Evolutionary conservation across 2,329 filamentous ascomycete species (phyloP).

Genomic region (Monilinia fructigena): DNA sequence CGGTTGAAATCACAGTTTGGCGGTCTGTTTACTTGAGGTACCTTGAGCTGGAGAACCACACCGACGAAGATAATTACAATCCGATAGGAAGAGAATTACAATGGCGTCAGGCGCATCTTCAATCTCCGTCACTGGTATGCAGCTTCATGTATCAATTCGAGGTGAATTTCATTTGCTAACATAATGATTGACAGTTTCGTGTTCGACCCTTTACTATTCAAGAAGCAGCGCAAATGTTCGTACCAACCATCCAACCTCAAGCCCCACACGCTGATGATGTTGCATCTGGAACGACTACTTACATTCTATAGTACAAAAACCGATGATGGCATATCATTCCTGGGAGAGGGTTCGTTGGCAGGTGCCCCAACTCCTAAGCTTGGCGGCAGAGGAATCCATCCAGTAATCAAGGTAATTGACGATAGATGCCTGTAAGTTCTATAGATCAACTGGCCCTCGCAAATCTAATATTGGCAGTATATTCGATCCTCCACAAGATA

Average conservation of each 20-base stretch:
- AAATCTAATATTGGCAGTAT: conserved; percentile 56
- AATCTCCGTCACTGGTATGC: conserved; percentile 41
- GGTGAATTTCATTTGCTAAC: conserved; percentile 26
- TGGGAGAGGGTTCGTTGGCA: conserved; percentile 97
- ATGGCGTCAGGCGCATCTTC: conserved; percentile 38
- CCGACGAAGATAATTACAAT: background rate
- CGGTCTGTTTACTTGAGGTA: conserved; percentile 15
- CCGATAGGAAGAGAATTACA: background rate
- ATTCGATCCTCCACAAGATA: conserved; percentile 96
- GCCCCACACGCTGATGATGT: no score
- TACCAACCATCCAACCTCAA: conserved; percentile 7
- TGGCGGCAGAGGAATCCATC: conserved; percentile 79
- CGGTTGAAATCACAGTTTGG: conserved; percentile 3
- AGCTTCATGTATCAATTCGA: background rate
- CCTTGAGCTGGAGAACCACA: background rate
- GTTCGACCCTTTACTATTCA: conserved; percentile 77
- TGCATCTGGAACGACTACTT: conserved; percentile 20
- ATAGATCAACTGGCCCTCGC: background rate
- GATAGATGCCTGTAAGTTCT: conserved; percentile 78
- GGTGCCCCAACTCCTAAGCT: conserved; percentile 80
- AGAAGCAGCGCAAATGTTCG: conserved; percentile 87
- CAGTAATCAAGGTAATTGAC: conserved; percentile 94
- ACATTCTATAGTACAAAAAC: conserved; percentile 45
- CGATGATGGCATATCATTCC: conserved; percentile 85
- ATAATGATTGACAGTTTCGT: conserved; percentile 53